These are phyloP conservation scores for Globisporangium apiculatum DNA, from an alignment of 352 stramenopile genomes.

Conservation along the genomic window DNA sequence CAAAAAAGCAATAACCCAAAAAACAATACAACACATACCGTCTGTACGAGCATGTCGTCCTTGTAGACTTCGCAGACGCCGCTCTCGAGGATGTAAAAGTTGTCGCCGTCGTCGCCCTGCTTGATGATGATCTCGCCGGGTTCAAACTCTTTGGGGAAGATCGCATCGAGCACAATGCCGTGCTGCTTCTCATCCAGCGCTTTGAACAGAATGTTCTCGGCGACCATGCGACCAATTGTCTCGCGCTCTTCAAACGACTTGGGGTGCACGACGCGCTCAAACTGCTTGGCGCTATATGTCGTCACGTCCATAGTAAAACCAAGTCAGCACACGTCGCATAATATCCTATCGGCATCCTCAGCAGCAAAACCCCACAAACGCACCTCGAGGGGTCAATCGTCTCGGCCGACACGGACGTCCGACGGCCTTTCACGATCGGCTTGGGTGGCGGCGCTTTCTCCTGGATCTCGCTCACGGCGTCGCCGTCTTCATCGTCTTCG, in stretches of 20 bases:
- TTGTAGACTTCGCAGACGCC: constrained; percentile 90
- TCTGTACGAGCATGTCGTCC: constrained; percentile 80
- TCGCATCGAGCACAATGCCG: constrained; percentile 80
- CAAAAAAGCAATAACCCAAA: not conserved
- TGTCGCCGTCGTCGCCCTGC: constrained; percentile 89
- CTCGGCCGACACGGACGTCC: constrained; percentile 85
- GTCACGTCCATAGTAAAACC: too few species aligned
- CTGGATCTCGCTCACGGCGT: constrained; percentile 79
- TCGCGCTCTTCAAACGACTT: constrained; percentile 79
- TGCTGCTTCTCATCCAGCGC: constrained; percentile 85
- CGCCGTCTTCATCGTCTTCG: constrained; percentile 76
- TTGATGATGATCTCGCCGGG: constrained; percentile 80
- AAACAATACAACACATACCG: constrained; percentile 21
- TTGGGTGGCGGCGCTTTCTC: constrained; percentile 45
- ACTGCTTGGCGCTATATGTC: constrained; percentile 54
- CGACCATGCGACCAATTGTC: constrained; percentile 75
- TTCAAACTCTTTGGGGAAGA: constrained; percentile 83
- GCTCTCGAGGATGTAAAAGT: constrained; percentile 94
- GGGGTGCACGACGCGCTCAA: constrained; percentile 74
- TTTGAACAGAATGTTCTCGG: constrained; percentile 89
- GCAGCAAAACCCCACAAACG: not conserved
- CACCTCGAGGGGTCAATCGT: constrained; percentile 78
- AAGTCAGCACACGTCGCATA: too few species aligned
- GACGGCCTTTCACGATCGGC: constrained; percentile 73
- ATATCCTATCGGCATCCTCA: not conserved